Evolutionary conservation across 2,329 filamentous ascomycete genomes (phyloP).

Genomic region (Cladosporium sphaerospermum): DNA sequence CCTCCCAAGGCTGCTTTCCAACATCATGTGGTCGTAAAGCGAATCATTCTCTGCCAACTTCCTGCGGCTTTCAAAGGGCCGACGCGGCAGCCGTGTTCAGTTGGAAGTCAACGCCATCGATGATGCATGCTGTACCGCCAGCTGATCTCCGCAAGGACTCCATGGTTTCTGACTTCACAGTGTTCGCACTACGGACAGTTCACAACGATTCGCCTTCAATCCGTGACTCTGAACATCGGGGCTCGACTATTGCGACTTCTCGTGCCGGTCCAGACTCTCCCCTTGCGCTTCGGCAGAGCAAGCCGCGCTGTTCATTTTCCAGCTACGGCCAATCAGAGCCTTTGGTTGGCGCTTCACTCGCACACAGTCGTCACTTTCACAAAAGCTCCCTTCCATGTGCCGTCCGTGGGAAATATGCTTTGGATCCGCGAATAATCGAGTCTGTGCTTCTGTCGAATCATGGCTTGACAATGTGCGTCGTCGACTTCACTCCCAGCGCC

Average conservation of each 20-base stretch:
- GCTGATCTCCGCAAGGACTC: too few relatives aligned
- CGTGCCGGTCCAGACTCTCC: background rate
- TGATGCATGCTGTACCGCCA: too few relatives aligned
- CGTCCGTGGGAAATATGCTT: background rate
- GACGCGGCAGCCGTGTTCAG: too few relatives aligned
- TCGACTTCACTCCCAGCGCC: background rate
- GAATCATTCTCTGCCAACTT: too few relatives aligned
- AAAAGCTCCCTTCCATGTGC: background rate
- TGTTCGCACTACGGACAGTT: too few relatives aligned
- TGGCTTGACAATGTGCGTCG: background rate
- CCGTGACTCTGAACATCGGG: too few relatives aligned
- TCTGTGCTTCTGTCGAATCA: constrained; percentile 1
- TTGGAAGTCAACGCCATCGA: too few relatives aligned
- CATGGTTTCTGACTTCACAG: too few relatives aligned
- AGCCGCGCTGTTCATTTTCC: constrained; percentile 5
- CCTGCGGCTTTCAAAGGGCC: too few relatives aligned
- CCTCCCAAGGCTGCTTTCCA: too few relatives aligned
- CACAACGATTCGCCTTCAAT: too few relatives aligned
- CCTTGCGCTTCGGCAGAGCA: background rate
- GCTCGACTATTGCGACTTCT: background rate
- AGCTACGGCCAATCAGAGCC: constrained; percentile 1
- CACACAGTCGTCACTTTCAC: background rate
- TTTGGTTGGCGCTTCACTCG: background rate
- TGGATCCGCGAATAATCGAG: background rate
- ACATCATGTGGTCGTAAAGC: too few relatives aligned